phyloP scores from a whole-genome alignment of 768 basidiomycete genomes.

The Naganishia antarctica region DNA sequence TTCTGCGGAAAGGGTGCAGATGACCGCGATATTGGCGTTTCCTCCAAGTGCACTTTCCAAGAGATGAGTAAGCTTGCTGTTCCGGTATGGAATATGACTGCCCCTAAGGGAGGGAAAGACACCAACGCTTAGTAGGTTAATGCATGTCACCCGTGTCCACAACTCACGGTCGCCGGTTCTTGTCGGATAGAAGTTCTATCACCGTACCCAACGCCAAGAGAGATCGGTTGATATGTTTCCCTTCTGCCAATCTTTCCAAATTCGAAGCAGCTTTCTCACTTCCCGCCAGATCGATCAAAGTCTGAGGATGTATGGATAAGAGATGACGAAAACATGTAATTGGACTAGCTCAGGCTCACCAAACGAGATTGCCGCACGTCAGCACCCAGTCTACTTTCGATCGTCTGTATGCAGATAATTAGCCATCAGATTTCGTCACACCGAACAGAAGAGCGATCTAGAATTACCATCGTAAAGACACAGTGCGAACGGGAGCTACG shows the following conservation, averaged over 20 bases:
- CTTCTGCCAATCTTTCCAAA: slow-evolving; percentile 45
- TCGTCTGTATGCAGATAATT: slow-evolving; percentile 22
- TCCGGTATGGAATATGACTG: slow-evolving; percentile 48
- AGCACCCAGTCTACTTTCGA: slow-evolving; percentile 35
- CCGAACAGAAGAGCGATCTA: not conserved
- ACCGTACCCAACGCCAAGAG: slow-evolving; percentile 29
- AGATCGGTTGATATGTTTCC: slow-evolving; percentile 48
- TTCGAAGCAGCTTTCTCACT: slow-evolving; percentile 50
- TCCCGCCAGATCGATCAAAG: slow-evolving; percentile 47
- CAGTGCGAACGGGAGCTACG: slow-evolving; percentile 48
- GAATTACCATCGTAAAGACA: slow-evolving; percentile 48
- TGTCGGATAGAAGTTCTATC: slow-evolving; percentile 28
- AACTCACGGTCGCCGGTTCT: slow-evolving; percentile 27
- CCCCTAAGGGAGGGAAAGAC: not conserved
- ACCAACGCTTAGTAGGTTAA: not conserved
- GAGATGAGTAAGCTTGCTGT: slow-evolving; percentile 49
- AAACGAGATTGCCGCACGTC: slow-evolving; percentile 46
- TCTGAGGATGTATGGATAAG: slow-evolving; percentile 13
- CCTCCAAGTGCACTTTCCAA: slow-evolving; percentile 49
- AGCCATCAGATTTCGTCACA: not conserved
- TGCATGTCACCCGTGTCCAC: not conserved
- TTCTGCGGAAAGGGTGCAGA: slow-evolving; percentile 49
- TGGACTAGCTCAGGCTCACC: slow-evolving; percentile 27
- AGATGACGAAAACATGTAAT: not conserved
- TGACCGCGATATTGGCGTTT: slow-evolving; percentile 50